Evolutionary conservation across 768 basidiomycete species (phyloP), one percentile per base, ranked within the genome.

Genomic region (Gyrodon lividus): DNA sequence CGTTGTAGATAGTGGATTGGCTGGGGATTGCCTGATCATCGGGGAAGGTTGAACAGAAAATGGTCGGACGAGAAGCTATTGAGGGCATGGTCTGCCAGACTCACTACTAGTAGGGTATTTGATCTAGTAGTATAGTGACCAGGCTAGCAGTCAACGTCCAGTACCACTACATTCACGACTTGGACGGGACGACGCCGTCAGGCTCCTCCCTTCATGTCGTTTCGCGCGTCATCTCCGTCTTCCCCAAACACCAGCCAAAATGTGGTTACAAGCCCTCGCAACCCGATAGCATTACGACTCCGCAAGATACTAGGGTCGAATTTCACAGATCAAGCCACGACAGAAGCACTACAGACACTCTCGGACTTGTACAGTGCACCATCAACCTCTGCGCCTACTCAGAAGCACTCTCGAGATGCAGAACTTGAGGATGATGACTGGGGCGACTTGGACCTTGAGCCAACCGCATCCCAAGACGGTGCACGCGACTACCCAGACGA

Each of bases 221-320:
- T 61, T 43, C 43, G 31, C 10, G 43, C 43, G n/a, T 22, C 50
- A n/a, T 43, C 59, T 9, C 16, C 42, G n/a, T 26, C 50, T 14
- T 43, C 59, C 14, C 16, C 42, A 14, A 48, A 28, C 6, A 50
- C 52, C 3, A 28, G 43, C 30, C 58, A 51, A 41, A 54, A 64
- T 61, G 59, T 24, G 19, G 22, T 19, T 17, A 26, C 51, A 5
- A 6, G 39, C 17, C 20, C 62, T 42, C 78, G 82, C 53, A 89
- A 89, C 60, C 92, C 94, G 2, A 78, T 95, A 35, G 83, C 92
- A n/a, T 71, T 88, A 0, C 79, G 94, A 10, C 73, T 96, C n/a
- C 94, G 92, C 70, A 97, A 97, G 70, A 86, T 95, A 54, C 75
- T 96, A 17, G 84, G 88, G 31, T 87, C 87, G 2, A 87, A 79